These are phyloP conservation scores for Scutellaria baicalensis DNA, from an alignment of 257 asterid genomes.

Conservation along the genomic window DNA sequence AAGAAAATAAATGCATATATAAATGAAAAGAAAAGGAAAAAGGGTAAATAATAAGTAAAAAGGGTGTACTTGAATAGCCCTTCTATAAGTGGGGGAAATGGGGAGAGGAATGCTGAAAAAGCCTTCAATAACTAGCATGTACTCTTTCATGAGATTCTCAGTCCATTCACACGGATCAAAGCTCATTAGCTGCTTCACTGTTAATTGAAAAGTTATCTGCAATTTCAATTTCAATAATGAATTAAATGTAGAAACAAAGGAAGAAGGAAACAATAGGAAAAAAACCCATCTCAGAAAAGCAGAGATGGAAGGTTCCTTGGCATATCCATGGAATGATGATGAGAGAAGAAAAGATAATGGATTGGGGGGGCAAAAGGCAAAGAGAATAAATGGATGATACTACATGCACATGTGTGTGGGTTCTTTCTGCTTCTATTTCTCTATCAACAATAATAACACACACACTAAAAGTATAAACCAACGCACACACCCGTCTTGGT, in stretches of 20 bases:
- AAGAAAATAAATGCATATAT: background rate
- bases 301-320: conserved; percentile 29
- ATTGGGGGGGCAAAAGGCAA: conserved; percentile 45
- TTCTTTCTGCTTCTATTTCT: conserved; percentile 35
- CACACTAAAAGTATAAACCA: background rate
- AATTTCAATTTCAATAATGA: background rate
- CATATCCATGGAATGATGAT: conserved; percentile 30
- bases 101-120: conserved; percentile 84
- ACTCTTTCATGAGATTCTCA: conserved; percentile 90
- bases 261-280: background rate
- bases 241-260: background rate
- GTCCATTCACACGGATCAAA: conserved; percentile 99
- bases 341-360: conserved; percentile 28
- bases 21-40: background rate
- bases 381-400: conserved; percentile 49
- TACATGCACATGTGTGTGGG: conserved; percentile 72
- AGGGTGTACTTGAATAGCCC: conserved; percentile 68
- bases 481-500: conserved; percentile 6
- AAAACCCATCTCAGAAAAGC: background rate
- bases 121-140: conserved; percentile 97
- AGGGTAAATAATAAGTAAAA: background rate
- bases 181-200: conserved; percentile 96
- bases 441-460: conserved; percentile 1
- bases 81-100: conserved; percentile 71
- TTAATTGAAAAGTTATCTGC: conserved; percentile 91